Conservation (phyloP, 495 filamentous ascomycete genomes). For the Penicillium goetzii region DNA sequence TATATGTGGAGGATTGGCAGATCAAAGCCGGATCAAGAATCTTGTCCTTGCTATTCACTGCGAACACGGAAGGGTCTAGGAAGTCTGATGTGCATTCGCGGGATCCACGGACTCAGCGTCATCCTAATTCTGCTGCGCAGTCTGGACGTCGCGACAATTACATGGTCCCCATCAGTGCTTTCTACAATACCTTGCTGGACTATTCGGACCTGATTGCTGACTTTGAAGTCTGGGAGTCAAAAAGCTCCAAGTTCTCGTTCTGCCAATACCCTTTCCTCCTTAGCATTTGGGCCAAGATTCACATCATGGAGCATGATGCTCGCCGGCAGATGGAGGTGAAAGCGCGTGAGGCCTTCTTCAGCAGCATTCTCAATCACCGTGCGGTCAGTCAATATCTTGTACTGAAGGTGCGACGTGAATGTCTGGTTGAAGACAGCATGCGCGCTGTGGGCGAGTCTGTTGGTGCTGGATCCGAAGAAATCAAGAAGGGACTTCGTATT, state of each 20-base stretch:
- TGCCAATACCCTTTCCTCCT: conserved; percentile 95
- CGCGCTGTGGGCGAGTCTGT: conserved; percentile 86
- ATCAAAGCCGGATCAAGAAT: conserved; percentile 79
- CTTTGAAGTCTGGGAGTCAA: conserved; percentile 87
- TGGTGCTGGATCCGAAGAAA: conserved; percentile 79
- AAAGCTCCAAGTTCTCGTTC: conserved; percentile 77
- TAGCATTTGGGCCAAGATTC: conserved; percentile 92
- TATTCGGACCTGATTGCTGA: conserved; percentile 84
- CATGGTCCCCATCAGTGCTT: conserved; percentile 76
- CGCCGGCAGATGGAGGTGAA: conserved; percentile 89
- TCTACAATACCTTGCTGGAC: conserved; percentile 87
- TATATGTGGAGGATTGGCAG: conserved; percentile 91
- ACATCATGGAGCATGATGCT: conserved; percentile 88
- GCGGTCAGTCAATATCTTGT: conserved; percentile 79
- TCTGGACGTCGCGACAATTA: conserved; percentile 59
- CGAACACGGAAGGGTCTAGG: conserved; percentile 59
- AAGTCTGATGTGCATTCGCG: conserved; percentile 34
- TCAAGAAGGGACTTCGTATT: conserved; percentile 90
- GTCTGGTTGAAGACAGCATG: conserved; percentile 88
- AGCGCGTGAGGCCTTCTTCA: conserved; percentile 89
- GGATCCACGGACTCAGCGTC: conserved; percentile 21
- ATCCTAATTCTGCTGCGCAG: conserved; percentile 33
- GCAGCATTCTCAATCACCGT: conserved; percentile 76
- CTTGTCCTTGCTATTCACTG: conserved; percentile 81
- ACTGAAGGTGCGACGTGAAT: conserved; percentile 80